Evolutionary conservation across 73 alveolate genomes (phyloP).

Genomic region (Paramecium pentaurelia): DNA sequence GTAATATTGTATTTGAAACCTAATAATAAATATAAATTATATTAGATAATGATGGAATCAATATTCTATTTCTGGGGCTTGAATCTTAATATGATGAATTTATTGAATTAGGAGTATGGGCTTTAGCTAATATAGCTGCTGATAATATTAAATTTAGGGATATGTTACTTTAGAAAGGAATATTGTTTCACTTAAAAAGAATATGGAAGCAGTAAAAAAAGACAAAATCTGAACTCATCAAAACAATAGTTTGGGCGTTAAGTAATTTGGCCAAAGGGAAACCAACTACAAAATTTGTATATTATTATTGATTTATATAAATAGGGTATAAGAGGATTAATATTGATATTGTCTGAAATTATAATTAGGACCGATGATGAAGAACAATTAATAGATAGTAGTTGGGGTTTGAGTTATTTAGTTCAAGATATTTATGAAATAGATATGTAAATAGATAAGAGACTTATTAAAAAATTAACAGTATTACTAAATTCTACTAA

Average conservation of each 20-base stretch:
- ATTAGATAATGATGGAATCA: conserved; percentile 77
- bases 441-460: not conserved
- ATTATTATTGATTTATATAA: not conserved
- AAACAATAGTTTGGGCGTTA: conserved; percentile 74
- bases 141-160: conserved; percentile 73
- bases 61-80: conserved; percentile 65
- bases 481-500: not conserved
- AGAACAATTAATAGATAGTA: conserved; percentile 73
- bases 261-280: conserved; percentile 82
- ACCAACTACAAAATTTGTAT: conserved; percentile 70
- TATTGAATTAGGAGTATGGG: conserved; percentile 81
- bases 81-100: conserved; percentile 69
- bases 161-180: conserved; percentile 58
- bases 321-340: not conserved
- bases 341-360: not conserved
- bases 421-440: not conserved
- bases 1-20: conserved; percentile 83
- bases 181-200: not conserved
- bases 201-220: not conserved
- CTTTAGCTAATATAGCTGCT: conserved; percentile 86
- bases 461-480: not conserved
- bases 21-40: conserved; percentile 73
- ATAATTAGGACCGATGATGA: not conserved
- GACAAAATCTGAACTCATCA: not conserved
- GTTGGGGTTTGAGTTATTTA: conserved; percentile 65